Percentiles rank a stretch among this genome's conserved stretches.
Conservation (phyloP, 2,329 filamentous ascomycete genomes). For the Sporothrix luriei region DNA sequence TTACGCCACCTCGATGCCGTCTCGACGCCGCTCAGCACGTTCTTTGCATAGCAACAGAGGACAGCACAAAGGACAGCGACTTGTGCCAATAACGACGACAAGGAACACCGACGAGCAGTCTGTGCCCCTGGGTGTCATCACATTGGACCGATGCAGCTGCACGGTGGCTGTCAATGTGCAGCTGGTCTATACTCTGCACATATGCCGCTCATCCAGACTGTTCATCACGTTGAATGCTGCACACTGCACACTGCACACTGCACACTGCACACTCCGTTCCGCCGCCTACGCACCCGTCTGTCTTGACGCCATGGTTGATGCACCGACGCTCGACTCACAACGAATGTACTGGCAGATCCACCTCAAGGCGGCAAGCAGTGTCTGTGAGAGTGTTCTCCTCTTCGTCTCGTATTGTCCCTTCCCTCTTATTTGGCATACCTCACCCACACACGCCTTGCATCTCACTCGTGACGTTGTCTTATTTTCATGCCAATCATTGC, state of each 20-base stretch:
- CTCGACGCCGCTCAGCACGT: too few relatives aligned
- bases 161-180: conserved; percentile 7
- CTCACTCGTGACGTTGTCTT: neutral
- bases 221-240: neutral
- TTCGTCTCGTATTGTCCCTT: neutral
- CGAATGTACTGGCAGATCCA: conserved; percentile 20
- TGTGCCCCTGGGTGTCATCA: neutral
- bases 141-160: conserved; percentile 9
- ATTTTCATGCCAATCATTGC: neutral
- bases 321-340: neutral
- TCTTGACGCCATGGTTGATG: neutral
- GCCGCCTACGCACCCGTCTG: neutral
- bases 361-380: neutral
- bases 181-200: neutral
- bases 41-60: too few relatives aligned
- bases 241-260: too few relatives aligned
- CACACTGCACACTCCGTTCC: neutral
- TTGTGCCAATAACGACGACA: neutral
- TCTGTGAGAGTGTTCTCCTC: neutral
- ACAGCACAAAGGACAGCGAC: too few relatives aligned
- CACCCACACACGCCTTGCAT: neutral
- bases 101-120: neutral
- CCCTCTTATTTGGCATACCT: neutral
- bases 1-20: too few relatives aligned
- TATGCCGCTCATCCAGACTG: neutral